Percentiles rank a stretch among this genome's conserved stretches.
Conservation (phyloP, 345 rosid species). For the Euphorbia peplus region DNA sequence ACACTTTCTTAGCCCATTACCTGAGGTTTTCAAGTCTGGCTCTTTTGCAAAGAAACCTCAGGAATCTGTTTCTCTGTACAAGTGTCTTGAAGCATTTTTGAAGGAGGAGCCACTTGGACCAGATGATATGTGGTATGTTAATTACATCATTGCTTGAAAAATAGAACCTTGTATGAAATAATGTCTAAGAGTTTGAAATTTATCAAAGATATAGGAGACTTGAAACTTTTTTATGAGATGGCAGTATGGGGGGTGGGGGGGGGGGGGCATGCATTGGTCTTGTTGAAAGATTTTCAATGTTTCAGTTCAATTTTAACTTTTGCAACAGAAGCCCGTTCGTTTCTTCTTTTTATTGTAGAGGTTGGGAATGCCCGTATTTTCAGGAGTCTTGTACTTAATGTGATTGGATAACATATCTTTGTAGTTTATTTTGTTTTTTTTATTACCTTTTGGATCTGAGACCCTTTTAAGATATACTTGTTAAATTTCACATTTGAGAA, state of each 20-base stretch:
- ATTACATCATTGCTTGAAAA: slow-evolving; percentile 9
- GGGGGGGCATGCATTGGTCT: not conserved
- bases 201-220: not conserved
- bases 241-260: not conserved
- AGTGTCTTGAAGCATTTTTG: slow-evolving; percentile 95
- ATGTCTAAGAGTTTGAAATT: not conserved
- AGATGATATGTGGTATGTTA: slow-evolving; percentile 99
- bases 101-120: slow-evolving; percentile 99
- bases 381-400: not conserved
- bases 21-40: slow-evolving; percentile 70
- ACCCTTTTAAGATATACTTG: too few relatives aligned
- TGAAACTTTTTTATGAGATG: not conserved
- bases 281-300: not conserved
- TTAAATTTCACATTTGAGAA: too few relatives aligned
- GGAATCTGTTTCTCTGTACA: slow-evolving; percentile 78
- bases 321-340: not conserved
- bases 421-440: too few relatives aligned
- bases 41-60: slow-evolving; percentile 65
- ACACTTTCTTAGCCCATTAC: slow-evolving; percentile 55
- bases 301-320: not conserved
- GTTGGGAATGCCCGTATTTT: not conserved
- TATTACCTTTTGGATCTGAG: too few relatives aligned
- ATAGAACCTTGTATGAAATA: not conserved
- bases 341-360: not conserved
- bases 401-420: not conserved